phyloP scores from a whole-genome alignment of 2,329 filamentous ascomycete species.

The Biscogniauxia mediterranea region DNA sequence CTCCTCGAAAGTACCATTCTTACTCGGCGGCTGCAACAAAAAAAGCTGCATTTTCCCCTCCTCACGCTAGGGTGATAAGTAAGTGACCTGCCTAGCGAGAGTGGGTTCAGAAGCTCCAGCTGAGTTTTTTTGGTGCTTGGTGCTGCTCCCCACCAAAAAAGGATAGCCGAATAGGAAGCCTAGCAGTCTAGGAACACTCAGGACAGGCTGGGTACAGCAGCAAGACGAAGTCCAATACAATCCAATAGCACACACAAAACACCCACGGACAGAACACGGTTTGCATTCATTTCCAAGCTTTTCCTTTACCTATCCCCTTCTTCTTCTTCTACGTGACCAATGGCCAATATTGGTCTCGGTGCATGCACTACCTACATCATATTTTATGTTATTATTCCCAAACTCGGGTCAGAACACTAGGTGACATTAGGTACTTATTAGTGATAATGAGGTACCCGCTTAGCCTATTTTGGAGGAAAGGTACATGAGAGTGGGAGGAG shows the following conservation, averaged over 20 bases:
- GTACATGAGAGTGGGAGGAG: neutral
- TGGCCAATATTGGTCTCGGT: neutral
- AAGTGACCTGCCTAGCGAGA: neutral
- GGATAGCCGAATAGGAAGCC: neutral
- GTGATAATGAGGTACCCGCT: neutral
- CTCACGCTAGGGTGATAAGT: neutral
- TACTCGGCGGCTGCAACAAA: neutral
- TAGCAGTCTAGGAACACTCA: neutral
- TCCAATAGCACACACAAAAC: neutral
- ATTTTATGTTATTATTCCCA: conserved; percentile 2
- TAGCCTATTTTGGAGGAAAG: neutral
- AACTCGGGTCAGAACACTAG: neutral
- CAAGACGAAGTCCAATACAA: neutral
- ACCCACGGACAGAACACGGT: no score
- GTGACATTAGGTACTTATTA: neutral
- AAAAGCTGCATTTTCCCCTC: neutral
- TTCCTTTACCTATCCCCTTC: conserved; percentile 2
- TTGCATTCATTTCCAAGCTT: conserved; percentile 2
- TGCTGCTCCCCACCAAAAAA: neutral
- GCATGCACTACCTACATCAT: neutral
- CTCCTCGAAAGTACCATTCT: neutral
- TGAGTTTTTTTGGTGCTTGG: neutral
- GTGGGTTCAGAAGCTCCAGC: neutral
- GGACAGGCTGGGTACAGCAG: neutral
- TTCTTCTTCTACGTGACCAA: conserved; percentile 5